Evolutionary conservation across 2,329 filamentous ascomycete genomes (phyloP), one percentile per base, ranked within the genome.

Genomic region (Alternaria solani): DNA sequence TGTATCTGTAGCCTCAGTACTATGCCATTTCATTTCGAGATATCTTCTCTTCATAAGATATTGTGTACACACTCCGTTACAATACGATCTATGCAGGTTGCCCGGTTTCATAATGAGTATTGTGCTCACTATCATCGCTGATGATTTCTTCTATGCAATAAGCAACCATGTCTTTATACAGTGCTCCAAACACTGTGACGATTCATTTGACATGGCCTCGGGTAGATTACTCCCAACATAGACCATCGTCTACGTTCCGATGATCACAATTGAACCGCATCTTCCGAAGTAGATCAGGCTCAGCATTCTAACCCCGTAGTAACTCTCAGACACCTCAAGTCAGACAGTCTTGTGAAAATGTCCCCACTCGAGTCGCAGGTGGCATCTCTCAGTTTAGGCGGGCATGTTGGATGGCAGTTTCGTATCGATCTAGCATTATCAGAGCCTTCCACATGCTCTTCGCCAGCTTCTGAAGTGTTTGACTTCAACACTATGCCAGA

Each of bases 391-490:
- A 39, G 28, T 14, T 25, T 38, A 5, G 23, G 25, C 16, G 16
- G 23, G 16, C 20, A 42, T 9, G 1, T 34, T 7, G 20, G 11
- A 5, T 44, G 16, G 9, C n/a, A 34, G n/a, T 36, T n/a, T 41
- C 26, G 39, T 26, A 55, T 57, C 12, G 55, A 58, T 36, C 18
- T 58, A 14, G n/a, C 23, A 18, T 54, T 25, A 20, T 49, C 49
- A 16, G 42, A 26, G 25, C 57, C 53, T 3, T 47, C 53, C 9
- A 25, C 4, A 7, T 14, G 36, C 7, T 42, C 49, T 18, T 54
- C 44, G 2, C 54, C 59, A 23, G 12, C 46, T 11, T 47, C 6
- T 34, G 42, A 49, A 20, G 6, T 14, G 26, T 32, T 3, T 1
- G n/a, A 26, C 2, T 39, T 12, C 1, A 30, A 39, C 8, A 2